Base-by-base conservation (phyloP, 352 stramenopile genomes). In the Globisporangium iwayamae region DNA sequence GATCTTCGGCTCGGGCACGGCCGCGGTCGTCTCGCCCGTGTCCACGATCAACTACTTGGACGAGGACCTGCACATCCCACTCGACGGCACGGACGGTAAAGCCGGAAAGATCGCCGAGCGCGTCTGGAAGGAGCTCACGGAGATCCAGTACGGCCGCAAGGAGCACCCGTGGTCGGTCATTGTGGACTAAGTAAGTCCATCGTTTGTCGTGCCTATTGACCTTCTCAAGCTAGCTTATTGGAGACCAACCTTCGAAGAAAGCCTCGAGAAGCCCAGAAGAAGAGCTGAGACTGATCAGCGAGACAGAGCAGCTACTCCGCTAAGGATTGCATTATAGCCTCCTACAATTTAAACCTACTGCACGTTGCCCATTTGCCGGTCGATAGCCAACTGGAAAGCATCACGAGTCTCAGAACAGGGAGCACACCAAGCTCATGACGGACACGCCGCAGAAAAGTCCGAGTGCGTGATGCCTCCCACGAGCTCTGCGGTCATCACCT, bases 1-100 rank as follows among this genome's bases (percentile, higher is more conserved):
- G 78, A 81, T 96, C 56, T 99, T 99, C 77, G 96, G 96, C 60
- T 96, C 92, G 13, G 97, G 97, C 47, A 99, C 97, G 38, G 97
- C 97, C 34, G 95, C 95, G 28, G 91, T 99, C 28, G 89, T 99
- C 36, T 94, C 91, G 48, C 96, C 97, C 2, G 94, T 99, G 51
- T 91, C 89, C 36, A 84, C 79, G 62, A 98, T 99, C 78, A 85
- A 97, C 73, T 98, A 98, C 84, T 82, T 98, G 59, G 91, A 92
- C 50, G 66, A 90, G 57, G 93, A 98, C 70, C 89, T 98, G 65
- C 66, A 88, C 22, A 97, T 99, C 65, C 88, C 90, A 32, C 81
- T 96, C 9, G 74, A 89, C n/a, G 89, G 86, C 55, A 87, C 74
- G 36, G 85, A 91, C 66, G 82, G 85, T 60, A 90, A 93, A 69